A percentile compares a stretch with the other conserved stretches of the same genome.
Evolutionary conservation across 2,329 filamentous ascomycete genomes (phyloP).

Genomic region (Talaromyces sp.): DNA sequence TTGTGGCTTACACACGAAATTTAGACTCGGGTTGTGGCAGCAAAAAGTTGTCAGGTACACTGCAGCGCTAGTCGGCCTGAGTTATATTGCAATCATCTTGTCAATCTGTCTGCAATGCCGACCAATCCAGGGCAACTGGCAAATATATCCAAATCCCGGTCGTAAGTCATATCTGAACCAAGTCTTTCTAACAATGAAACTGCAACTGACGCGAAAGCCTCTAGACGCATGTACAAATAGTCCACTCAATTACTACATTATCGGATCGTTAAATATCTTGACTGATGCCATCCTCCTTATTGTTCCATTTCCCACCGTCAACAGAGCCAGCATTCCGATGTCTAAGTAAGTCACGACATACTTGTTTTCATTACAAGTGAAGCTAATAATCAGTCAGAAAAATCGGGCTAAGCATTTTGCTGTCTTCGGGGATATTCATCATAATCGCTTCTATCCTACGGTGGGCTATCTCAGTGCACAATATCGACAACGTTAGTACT

Average conservation of each 20-base stretch:
- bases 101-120: slow-evolving; percentile 33
- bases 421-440: slow-evolving; percentile 42
- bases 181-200: background rate
- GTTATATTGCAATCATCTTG: slow-evolving; percentile 29
- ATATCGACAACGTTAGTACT: slow-evolving; percentile 32
- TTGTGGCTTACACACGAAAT: background rate
- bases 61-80: slow-evolving; percentile 21
- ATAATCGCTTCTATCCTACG: slow-evolving; percentile 39
- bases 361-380: background rate
- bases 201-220: background rate
- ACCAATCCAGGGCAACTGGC: slow-evolving; percentile 36
- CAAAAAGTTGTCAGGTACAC: slow-evolving; percentile 34
- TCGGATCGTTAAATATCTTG: slow-evolving; percentile 33
- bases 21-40: slow-evolving; percentile 32
- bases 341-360: slow-evolving; percentile 17
- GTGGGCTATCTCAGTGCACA: slow-evolving; percentile 33
- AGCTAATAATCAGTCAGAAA: slow-evolving; percentile 20
- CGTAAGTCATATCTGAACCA: slow-evolving; percentile 16
- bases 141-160: slow-evolving; percentile 37
- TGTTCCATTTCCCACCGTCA: slow-evolving; percentile 38
- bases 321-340: slow-evolving; percentile 33
- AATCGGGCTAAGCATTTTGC: slow-evolving; percentile 32
- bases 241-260: slow-evolving; percentile 32
- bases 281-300: slow-evolving; percentile 36
- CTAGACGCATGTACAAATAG: slow-evolving; percentile 30